phyloP scores from a whole-genome alignment of 2,329 filamentous ascomycete species.

The Geosmithia flava region DNA sequence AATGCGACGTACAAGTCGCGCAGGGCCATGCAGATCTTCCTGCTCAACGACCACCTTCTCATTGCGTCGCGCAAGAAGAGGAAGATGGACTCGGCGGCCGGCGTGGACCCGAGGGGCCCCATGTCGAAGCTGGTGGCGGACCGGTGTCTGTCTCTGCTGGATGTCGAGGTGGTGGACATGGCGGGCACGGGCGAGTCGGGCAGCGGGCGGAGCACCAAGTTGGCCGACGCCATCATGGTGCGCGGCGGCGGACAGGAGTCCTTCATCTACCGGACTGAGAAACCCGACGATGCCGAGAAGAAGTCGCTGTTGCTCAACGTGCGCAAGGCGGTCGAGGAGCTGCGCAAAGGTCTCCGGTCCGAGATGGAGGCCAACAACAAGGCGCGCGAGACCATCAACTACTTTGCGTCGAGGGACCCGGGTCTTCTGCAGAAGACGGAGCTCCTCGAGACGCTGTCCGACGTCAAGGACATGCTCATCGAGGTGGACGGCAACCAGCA shows the following conservation, averaged over 20 bases:
- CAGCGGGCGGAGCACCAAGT: slow-evolving; percentile 38
- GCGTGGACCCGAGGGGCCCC: slow-evolving; percentile 30
- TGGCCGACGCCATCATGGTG: slow-evolving; percentile 81
- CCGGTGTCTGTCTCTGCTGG: slow-evolving; percentile 84
- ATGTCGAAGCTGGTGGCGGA: slow-evolving; percentile 78
- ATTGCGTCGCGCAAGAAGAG: slow-evolving; percentile 90
- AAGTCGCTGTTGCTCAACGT: slow-evolving; percentile 74
- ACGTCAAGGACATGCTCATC: slow-evolving; percentile 78
- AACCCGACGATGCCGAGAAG: slow-evolving; percentile 69
- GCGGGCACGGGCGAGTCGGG: slow-evolving; percentile 44
- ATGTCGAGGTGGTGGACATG: slow-evolving; percentile 88
- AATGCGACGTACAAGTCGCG: slow-evolving; percentile 94
- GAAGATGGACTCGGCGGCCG: slow-evolving; percentile 51
- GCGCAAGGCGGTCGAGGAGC: slow-evolving; percentile 82
- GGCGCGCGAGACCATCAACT: slow-evolving; percentile 73
- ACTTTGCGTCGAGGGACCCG: slow-evolving; percentile 69
- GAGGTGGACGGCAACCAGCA: slow-evolving; percentile 96
- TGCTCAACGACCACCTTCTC: slow-evolving; percentile 89
- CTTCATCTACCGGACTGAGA: slow-evolving; percentile 88
- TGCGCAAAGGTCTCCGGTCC: slow-evolving; percentile 72
- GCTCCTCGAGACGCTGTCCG: slow-evolving; percentile 64
- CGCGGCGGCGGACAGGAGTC: slow-evolving; percentile 77
- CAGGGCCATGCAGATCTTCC: slow-evolving; percentile 77
- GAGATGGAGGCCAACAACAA: slow-evolving; percentile 83
- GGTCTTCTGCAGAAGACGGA: slow-evolving; percentile 69